Conservation (phyloP, 2,329 filamentous ascomycete species). For the Colletotrichum sp. region DNA sequence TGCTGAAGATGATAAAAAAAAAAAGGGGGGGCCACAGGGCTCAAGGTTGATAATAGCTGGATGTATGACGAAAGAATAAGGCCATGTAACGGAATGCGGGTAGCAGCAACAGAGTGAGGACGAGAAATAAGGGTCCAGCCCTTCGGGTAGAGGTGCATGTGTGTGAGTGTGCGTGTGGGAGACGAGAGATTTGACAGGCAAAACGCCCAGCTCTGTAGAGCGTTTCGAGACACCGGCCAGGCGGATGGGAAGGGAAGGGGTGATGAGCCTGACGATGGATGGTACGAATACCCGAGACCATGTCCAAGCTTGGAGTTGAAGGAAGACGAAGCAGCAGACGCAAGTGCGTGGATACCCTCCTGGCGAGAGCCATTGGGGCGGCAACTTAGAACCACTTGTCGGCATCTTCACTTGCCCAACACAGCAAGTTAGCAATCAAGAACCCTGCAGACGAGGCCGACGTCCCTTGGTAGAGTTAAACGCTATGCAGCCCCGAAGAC, state of each 20-base stretch:
- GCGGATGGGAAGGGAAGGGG: background rate
- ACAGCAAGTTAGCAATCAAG: background rate
- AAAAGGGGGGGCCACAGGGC: constrained; percentile 1
- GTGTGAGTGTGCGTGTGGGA: background rate
- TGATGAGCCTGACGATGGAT: background rate
- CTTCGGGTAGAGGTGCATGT: background rate
- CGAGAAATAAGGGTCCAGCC: background rate
- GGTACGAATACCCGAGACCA: background rate
- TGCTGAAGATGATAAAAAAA: background rate
- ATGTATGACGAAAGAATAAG: constrained; percentile 11
- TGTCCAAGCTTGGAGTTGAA: background rate
- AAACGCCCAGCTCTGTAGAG: background rate
- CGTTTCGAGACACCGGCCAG: background rate
- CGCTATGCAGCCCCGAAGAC: background rate
- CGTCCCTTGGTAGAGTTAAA: background rate
- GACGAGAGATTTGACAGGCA: background rate
- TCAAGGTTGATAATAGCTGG: background rate
- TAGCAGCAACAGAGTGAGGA: background rate
- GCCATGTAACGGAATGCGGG: background rate
- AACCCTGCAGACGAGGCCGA: background rate
- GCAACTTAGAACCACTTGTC: background rate
- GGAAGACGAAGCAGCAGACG: background rate
- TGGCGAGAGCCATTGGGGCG: background rate
- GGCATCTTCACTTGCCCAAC: background rate
- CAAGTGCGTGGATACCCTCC: background rate